A percentile compares a stretch with the other conserved stretches of the same genome.
These are phyloP conservation scores for Prunus dulcis DNA, from an alignment of 306 rosid species.

Conservation along the genomic window DNA sequence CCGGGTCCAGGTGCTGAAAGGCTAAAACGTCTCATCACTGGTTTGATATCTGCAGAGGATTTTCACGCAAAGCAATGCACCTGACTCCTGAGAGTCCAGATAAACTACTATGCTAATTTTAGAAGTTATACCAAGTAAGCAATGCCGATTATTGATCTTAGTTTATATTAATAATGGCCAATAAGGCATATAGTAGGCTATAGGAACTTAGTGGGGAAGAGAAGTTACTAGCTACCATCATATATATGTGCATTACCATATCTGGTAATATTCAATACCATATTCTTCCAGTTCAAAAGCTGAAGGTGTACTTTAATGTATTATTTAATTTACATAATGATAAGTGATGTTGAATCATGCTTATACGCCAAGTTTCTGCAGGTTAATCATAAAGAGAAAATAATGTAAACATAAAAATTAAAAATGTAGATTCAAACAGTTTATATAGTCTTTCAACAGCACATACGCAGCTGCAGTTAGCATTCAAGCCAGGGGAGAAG, in stretches of 20 bases:
- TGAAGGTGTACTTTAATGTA: conserved; percentile 34
- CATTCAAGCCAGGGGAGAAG: too few relatives aligned
- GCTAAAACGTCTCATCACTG: conserved; percentile 44
- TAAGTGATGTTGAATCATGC: conserved; percentile 19
- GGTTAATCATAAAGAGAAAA: too few relatives aligned
- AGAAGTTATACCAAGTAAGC: conserved; percentile 20
- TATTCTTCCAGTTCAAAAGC: conserved; percentile 36
- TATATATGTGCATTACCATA: conserved; percentile 18
- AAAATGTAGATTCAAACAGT: background rate
- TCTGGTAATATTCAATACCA: conserved; percentile 24
- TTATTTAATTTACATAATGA: conserved; percentile 27
- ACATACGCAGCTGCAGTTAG: too few relatives aligned
- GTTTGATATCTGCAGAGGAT: conserved; percentile 57
- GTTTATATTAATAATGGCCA: conserved; percentile 16
- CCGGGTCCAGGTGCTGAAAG: conserved; percentile 71
- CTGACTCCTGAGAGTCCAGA: conserved; percentile 28
- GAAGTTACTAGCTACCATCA: conserved; percentile 22
- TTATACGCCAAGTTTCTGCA: background rate
- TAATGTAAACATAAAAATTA: too few relatives aligned
- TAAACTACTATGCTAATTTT: conserved; percentile 11
- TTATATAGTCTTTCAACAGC: background rate
- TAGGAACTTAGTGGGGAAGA: conserved; percentile 27
- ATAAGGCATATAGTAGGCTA: conserved; percentile 29
- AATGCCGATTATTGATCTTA: conserved; percentile 13
- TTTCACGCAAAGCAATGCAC: conserved; percentile 52